Conservation (phyloP, 768 basidiomycete genomes). For the Boletellus sp. region DNA sequence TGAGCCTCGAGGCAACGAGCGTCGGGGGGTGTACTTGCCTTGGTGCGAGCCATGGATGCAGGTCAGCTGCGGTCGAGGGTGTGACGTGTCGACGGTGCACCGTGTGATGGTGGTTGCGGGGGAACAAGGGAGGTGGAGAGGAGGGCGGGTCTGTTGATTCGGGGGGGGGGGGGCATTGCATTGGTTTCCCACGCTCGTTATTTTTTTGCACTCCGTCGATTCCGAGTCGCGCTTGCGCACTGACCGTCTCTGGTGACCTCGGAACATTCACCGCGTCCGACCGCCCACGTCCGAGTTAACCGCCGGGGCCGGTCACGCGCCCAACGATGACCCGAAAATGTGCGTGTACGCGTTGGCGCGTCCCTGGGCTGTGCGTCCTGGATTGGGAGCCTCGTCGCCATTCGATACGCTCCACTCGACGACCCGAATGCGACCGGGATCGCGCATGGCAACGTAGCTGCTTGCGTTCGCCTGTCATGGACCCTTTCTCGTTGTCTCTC, state of each 20-base stretch:
- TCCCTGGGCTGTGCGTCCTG: too few species aligned
- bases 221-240: slow-evolving; percentile 22
- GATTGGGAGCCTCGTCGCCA: too few species aligned
- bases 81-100: slow-evolving; percentile 3
- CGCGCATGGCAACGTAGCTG: too few species aligned
- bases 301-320: background rate
- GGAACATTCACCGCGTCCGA: slow-evolving; percentile 15
- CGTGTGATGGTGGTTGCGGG: slow-evolving; percentile 31
- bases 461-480: too few species aligned
- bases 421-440: too few species aligned
- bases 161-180: slow-evolving; percentile 15
- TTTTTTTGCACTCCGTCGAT: slow-evolving; percentile 26
- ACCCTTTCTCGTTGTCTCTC: too few species aligned
- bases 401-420: too few species aligned
- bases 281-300: too few species aligned
- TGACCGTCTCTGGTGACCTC: slow-evolving; percentile 23
- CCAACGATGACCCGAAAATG: background rate
- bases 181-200: slow-evolving; percentile 29
- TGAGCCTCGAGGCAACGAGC: slow-evolving; percentile 4
- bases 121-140: slow-evolving; percentile 14
- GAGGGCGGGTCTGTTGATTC: slow-evolving; percentile 19
- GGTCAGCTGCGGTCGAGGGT: slow-evolving; percentile 1
- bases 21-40: slow-evolving; percentile 43
- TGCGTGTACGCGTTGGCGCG: background rate
- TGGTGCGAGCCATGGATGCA: slow-evolving; percentile 78